These are phyloP conservation scores for Aspergillus pseudoglaucus DNA, from an alignment of 2,329 filamentous ascomycete species.

Conservation along the genomic window DNA sequence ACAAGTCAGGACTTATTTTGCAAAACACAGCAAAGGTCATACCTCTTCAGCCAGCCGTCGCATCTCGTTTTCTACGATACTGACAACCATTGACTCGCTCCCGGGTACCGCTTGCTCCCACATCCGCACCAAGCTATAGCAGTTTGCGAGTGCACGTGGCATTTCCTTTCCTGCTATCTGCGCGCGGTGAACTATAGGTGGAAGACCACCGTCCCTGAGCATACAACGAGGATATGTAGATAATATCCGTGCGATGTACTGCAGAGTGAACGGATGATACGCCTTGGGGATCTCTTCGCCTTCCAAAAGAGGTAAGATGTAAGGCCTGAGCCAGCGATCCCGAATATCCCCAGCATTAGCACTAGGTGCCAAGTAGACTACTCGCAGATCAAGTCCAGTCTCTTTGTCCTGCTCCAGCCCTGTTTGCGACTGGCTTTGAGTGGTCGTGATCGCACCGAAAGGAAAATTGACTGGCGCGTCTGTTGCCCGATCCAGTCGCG, in stretches of 20 bases:
- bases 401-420: not conserved
- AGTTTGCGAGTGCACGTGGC: constrained; percentile 16
- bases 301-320: constrained; percentile 11
- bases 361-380: constrained; percentile 7
- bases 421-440: not conserved
- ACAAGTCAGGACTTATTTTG: not conserved
- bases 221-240: constrained; percentile 19
- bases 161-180: constrained; percentile 10
- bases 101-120: constrained; percentile 19
- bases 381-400: constrained; percentile 6
- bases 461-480: not conserved
- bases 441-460: not conserved
- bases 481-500: too few species aligned
- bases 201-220: constrained; percentile 8
- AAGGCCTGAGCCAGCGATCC: constrained; percentile 22
- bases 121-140: constrained; percentile 22
- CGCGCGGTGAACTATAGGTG: constrained; percentile 20
- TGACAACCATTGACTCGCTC: constrained; percentile 19
- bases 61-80: constrained; percentile 21
- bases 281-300: constrained; percentile 15
- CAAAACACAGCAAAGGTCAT: not conserved
- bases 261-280: constrained; percentile 15
- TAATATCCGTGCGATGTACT: constrained; percentile 19
- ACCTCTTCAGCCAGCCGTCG: constrained; percentile 13
- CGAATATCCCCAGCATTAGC: constrained; percentile 20